Evolutionary conservation across 1,284 basidiomycete species (phyloP), one percentile per base, ranked within the genome.

Genomic region (Rhodotorula sp.): DNA sequence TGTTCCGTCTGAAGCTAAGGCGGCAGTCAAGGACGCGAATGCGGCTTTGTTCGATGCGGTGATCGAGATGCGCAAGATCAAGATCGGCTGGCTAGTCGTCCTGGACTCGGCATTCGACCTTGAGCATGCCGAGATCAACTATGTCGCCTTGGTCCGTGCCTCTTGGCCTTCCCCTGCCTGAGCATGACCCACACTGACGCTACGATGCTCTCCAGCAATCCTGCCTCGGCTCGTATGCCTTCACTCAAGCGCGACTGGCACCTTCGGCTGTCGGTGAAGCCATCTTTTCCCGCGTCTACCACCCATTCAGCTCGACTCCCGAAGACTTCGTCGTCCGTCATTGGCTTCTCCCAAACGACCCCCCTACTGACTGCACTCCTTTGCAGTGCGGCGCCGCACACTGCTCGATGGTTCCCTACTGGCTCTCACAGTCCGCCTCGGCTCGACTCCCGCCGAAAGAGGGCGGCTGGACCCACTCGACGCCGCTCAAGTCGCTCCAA

Each of bases 351-450:
- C 36, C 24, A 19, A 24, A 13, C 32, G 5, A 30, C 44, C 1
- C 4, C 29, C 10, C n/a, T 13, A 4, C 27, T 22, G 15, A 20
- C 29, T 27, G 20, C 7, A 1, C 44, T 20, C 11, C 17, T 2
- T 32, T 59, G 20, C 72, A 73, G 24, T 87, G 86, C 67, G 87
- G 85, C 10, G 84, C 84, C 19, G 85, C 86, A 0, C 86, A 88
- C 75, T 83, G 83, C 66, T 65, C 85, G 39, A 76, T 86, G 51
- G 82, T 79, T 1, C 86, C 86, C 0, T 86, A 86, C 73, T 87
- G 85, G 59, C 57, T 68, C 47, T 36, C 66, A 6, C 39, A 44
- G 11, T 17, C 39, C 39, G 44, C 49, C 60, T 61, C 36, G 36
- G n/a, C 39, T 24, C 34, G 39, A 17, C 10, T 27, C 17, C 36